A percentile compares a stretch with the other conserved stretches of the same genome.
phyloP scores from a whole-genome alignment of 768 basidiomycete species.

The Macrolepiota albuminosa region DNA sequence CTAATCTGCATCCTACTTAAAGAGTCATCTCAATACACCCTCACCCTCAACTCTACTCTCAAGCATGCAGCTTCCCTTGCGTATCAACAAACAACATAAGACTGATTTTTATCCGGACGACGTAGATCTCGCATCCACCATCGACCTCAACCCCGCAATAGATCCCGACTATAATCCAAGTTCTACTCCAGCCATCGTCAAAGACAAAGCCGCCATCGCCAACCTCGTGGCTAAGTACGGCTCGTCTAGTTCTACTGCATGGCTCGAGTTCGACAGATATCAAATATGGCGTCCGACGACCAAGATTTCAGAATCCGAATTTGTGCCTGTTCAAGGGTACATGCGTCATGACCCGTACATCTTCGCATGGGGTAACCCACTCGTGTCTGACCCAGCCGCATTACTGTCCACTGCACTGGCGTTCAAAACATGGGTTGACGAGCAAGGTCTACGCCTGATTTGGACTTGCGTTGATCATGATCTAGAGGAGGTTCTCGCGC shows the following conservation, averaged over 20 bases:
- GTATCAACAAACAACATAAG: not conserved
- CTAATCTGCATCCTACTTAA: not conserved
- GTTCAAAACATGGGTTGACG: conserved; percentile 40
- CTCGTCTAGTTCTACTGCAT: conserved; percentile 64
- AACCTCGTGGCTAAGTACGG: conserved; percentile 46
- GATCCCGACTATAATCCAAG: not conserved
- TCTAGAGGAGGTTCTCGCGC: conserved; percentile 17
- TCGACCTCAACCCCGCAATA: not conserved
- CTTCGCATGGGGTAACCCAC: conserved; percentile 63
- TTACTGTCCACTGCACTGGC: conserved; percentile 31
- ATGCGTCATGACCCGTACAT: conserved; percentile 45
- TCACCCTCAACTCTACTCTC: not conserved
- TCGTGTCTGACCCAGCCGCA: conserved; percentile 38
- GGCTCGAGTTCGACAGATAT: conserved; percentile 60
- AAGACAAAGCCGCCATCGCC: not conserved
- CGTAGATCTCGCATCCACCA: not conserved
- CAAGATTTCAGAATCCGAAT: conserved; percentile 32
- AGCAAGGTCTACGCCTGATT: conserved; percentile 44
- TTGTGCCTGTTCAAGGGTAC: conserved; percentile 54
- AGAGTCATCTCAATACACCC: not conserved
- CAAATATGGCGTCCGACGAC: conserved; percentile 39
- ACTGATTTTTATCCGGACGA: not conserved
- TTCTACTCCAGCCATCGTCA: not conserved
- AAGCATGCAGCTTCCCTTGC: not conserved
- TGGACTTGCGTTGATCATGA: conserved; percentile 56